Evolutionary conservation across 345 rosid genomes (phyloP), one percentile per base, ranked within the genome.

Genomic region (Citrus sinensis): DNA sequence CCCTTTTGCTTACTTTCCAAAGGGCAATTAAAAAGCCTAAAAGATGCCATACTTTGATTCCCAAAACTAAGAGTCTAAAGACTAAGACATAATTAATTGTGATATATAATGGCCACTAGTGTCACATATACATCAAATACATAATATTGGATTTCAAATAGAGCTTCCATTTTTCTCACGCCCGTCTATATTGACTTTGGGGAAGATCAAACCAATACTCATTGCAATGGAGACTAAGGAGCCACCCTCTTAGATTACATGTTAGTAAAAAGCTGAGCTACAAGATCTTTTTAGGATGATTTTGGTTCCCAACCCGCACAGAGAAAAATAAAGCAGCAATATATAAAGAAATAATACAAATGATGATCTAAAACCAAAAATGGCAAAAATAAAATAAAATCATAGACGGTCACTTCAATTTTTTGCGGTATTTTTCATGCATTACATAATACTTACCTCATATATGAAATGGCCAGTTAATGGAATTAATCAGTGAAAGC

Each of bases 101-200:
- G 51, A 13, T 46, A 1, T 80, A 65, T 73, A 82, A 82, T 86
- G 86, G 81, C 80, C 85, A 88, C 83, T 70, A 71, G 51, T 75
- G 84, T 42, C 67, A 35, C 72, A 73, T 1, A 66, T 3, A 56
- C 75, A 61, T 64, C 34, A 40, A 54, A 13, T 16, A 34, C 1
- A 58, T 30, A 73, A 75, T 55, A 75, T 40, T 80, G 79, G 73
- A 67, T 73, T 79, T 77, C 54, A 73, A 83, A 79, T 75, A 80
- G 80, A 73, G 55, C 4, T 70, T 74, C 80, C 82, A 85, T 80
- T 80, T 84, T 79, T 69, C 51, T 46, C 17, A 74, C 78, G 88
- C 85, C 88, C 86, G 67, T 86, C 82, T 68, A 84, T 59, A 77
- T 86, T 86, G 90, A 88, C 90, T 80, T 20, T 40, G 37, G 30